These are phyloP conservation scores for Erythrobasidium yunnanense DNA, from an alignment of 768 basidiomycete species.

Conservation along the genomic window DNA sequence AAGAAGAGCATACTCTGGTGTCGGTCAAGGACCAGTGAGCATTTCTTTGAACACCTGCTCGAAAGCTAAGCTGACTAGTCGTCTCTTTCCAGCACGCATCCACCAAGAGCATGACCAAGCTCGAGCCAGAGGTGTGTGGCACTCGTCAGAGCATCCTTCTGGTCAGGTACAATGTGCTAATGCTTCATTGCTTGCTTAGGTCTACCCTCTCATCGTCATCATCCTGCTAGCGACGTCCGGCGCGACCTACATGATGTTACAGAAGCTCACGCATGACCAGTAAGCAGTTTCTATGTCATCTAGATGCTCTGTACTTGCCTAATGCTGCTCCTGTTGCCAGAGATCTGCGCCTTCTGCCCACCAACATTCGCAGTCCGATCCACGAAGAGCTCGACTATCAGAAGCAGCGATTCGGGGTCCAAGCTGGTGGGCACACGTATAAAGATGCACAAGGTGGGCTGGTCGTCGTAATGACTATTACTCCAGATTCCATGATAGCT, in stretches of 20 bases:
- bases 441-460: slow-evolving; percentile 17
- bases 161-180: not conserved
- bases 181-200: not conserved
- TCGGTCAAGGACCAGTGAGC: too few species aligned
- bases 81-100: not conserved
- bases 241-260: slow-evolving; percentile 2
- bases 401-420: slow-evolving; percentile 7
- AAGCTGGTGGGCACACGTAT: slow-evolving; percentile 18
- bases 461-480: not conserved
- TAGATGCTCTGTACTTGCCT: not conserved
- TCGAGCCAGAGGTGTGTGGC: slow-evolving; percentile 11
- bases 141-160: not conserved
- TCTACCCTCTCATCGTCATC: slow-evolving; percentile 13
- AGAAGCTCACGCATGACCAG: slow-evolving; percentile 2
- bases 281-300: not conserved
- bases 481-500: not conserved
- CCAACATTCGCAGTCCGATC: not conserved
- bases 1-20: too few species aligned
- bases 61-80: too few species aligned
- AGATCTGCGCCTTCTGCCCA: slow-evolving; percentile 8
- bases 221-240: not conserved
- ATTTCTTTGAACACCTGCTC: too few species aligned
- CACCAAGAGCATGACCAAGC: slow-evolving; percentile 9
- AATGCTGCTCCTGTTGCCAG: not conserved
- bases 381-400: slow-evolving; percentile 13